Conservation (phyloP, 768 basidiomycete genomes). For the Coprinopsis sp. region DNA sequence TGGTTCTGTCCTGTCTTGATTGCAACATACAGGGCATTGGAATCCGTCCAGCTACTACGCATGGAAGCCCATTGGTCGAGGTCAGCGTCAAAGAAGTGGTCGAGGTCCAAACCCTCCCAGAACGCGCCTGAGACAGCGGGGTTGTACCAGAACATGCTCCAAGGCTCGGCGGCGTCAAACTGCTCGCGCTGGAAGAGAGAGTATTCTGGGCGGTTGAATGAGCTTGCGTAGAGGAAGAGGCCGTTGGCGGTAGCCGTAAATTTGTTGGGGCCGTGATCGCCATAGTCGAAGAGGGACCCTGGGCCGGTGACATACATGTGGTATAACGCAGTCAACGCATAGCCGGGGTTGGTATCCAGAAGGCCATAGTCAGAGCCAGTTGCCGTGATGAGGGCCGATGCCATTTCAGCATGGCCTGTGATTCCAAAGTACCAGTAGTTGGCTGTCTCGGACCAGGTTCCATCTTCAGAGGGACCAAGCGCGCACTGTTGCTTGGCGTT, state of each 20-base stretch:
- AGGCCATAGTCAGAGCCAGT: slow-evolving; percentile 82
- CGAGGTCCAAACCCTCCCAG: slow-evolving; percentile 83
- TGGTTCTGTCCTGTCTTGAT: slow-evolving; percentile 82
- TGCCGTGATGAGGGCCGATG: slow-evolving; percentile 75
- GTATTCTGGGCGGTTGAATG: slow-evolving; percentile 69
- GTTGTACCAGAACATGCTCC: slow-evolving; percentile 93
- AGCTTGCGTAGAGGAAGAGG: slow-evolving; percentile 70
- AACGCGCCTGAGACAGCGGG: slow-evolving; percentile 79
- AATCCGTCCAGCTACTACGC: slow-evolving; percentile 90
- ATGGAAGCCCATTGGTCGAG: slow-evolving; percentile 86
- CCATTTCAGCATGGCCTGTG: slow-evolving; percentile 87
- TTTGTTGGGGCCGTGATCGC: slow-evolving; percentile 92
- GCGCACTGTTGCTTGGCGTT: slow-evolving; percentile 81
- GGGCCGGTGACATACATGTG: slow-evolving; percentile 88
- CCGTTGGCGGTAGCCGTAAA: slow-evolving; percentile 92
- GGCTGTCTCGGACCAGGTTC: slow-evolving; percentile 89
- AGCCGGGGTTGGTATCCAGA: slow-evolving; percentile 64
- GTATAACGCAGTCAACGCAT: slow-evolving; percentile 69
- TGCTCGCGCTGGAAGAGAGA: slow-evolving; percentile 91
- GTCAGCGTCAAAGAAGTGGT: slow-evolving; percentile 71
- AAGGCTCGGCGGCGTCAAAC: slow-evolving; percentile 75
- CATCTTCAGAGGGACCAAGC: slow-evolving; percentile 59
- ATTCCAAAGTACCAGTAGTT: slow-evolving; percentile 97
- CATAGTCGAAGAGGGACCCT: slow-evolving; percentile 83
- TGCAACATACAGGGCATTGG: slow-evolving; percentile 75